phyloP scores from a whole-genome alignment of 768 basidiomycete genomes.

The Tylopilus subfusipes region DNA sequence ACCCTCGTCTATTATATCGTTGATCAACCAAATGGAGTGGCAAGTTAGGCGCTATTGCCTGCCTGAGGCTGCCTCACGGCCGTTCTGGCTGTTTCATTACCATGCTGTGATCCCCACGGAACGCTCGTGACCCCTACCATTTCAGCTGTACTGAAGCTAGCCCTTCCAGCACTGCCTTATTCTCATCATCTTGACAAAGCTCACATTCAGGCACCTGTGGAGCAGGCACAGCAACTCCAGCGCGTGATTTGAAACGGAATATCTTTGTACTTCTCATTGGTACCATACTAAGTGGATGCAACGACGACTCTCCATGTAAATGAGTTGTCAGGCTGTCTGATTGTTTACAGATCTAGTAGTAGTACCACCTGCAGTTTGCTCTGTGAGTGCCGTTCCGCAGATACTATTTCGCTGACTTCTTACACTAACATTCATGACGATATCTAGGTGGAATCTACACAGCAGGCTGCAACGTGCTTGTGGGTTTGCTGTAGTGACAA shows the following conservation, averaged over 20 bases:
- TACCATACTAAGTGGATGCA: not conserved
- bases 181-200: not conserved
- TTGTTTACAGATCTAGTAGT: too few relatives aligned
- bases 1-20: too few relatives aligned
- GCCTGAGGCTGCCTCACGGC: too few relatives aligned
- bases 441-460: not conserved
- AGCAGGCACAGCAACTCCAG: not conserved
- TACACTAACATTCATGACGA: not conserved
- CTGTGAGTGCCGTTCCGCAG: not conserved
- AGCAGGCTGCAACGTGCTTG: not conserved
- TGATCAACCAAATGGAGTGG: too few relatives aligned
- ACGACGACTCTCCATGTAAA: not conserved
- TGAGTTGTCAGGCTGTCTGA: not conserved
- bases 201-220: not conserved
- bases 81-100: too few relatives aligned
- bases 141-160: too few relatives aligned
- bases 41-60: too few relatives aligned
- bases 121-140: too few relatives aligned
- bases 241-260: not conserved
- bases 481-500: not conserved
- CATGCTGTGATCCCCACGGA: too few relatives aligned
- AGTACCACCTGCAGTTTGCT: not conserved
- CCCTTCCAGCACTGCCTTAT: too few relatives aligned
- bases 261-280: not conserved
- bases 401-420: not conserved